Conservation (phyloP, 108 stramenopile genomes). For the Pelagomonas calceolata region DNA sequence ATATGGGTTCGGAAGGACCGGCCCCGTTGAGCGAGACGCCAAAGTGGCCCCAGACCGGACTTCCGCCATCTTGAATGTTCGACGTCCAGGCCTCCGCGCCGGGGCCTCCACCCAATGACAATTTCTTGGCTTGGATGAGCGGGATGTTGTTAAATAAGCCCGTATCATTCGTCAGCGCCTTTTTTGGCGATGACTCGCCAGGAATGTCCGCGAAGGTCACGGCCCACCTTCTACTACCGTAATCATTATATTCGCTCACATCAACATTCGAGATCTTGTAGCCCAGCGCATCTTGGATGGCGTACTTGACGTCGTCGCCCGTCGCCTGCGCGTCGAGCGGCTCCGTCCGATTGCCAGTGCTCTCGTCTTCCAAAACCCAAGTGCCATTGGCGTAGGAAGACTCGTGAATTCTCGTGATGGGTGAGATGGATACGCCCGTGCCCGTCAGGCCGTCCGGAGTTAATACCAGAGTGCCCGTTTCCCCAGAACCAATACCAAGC, state of each 20-base stretch:
- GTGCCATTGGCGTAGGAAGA: neutral
- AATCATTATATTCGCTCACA: constrained; percentile 22
- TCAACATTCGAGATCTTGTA: constrained; percentile 21
- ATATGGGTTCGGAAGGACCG: constrained; percentile 20
- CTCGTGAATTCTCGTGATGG: neutral
- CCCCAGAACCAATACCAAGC: constrained; percentile 33
- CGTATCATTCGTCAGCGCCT: too few relatives aligned
- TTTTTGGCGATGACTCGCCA: too few relatives aligned
- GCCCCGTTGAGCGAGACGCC: constrained; percentile 32
- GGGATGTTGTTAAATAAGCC: neutral
- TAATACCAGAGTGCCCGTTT: constrained; percentile 24
- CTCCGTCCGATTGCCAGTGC: constrained; percentile 3
- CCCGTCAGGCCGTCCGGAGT: constrained; percentile 29
- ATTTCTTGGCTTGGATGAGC: neutral
- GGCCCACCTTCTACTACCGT: constrained; percentile 46
- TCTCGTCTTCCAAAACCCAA: neutral
- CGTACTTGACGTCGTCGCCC: constrained; percentile 18
- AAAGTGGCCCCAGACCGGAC: constrained; percentile 36
- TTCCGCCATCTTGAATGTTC: constrained; percentile 30
- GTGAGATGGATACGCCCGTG: constrained; percentile 26
- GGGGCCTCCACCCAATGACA: constrained; percentile 2
- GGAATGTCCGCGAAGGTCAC: constrained; percentile 22
- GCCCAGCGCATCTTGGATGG: constrained; percentile 40
- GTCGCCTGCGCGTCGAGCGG: constrained; percentile 14
- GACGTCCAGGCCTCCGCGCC: constrained; percentile 28